Conservation (phyloP, 169 alveolate species). For the Cytauxzoon felis region DNA sequence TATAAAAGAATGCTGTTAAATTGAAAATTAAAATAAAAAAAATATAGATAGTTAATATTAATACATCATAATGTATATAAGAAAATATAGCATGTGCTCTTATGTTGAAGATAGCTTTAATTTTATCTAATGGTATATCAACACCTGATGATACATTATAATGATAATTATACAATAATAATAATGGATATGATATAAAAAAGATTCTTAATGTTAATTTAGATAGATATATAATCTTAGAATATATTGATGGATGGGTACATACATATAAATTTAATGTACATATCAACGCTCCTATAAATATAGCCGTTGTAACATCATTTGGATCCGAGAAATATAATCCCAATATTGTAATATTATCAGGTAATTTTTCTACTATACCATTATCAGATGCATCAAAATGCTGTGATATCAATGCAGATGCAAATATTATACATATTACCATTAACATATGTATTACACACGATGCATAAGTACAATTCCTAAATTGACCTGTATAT, state of each 20-base stretch:
- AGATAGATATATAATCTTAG: conserved; percentile 6
- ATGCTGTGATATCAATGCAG: conserved; percentile 58
- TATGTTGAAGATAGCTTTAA: conserved; percentile 31
- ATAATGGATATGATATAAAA: conserved; percentile 16
- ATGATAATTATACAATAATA: conserved; percentile 20
- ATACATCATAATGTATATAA: conserved; percentile 6
- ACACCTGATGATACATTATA: neutral
- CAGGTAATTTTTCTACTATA: neutral
- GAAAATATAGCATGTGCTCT: conserved; percentile 24
- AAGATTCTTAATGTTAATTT: conserved; percentile 4
- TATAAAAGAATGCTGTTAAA: conserved; percentile 26
- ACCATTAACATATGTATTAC: conserved; percentile 38
- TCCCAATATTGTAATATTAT: neutral
- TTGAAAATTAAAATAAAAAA: conserved; percentile 1
- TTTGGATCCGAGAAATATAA: conserved; percentile 4
- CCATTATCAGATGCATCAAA: conserved; percentile 34
- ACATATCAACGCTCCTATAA: conserved; percentile 32
- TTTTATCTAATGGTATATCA: neutral
- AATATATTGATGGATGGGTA: conserved; percentile 25
- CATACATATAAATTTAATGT: conserved; percentile 52
- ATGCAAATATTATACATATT: conserved; percentile 34
- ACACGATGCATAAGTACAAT: conserved; percentile 47
- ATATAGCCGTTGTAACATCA: conserved; percentile 2
- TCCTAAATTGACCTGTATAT: conserved; percentile 53
- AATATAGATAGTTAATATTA: conserved; percentile 9